Conservation (phyloP, 2,329 filamentous ascomycete species). For the Aspergillus caelatus region DNA sequence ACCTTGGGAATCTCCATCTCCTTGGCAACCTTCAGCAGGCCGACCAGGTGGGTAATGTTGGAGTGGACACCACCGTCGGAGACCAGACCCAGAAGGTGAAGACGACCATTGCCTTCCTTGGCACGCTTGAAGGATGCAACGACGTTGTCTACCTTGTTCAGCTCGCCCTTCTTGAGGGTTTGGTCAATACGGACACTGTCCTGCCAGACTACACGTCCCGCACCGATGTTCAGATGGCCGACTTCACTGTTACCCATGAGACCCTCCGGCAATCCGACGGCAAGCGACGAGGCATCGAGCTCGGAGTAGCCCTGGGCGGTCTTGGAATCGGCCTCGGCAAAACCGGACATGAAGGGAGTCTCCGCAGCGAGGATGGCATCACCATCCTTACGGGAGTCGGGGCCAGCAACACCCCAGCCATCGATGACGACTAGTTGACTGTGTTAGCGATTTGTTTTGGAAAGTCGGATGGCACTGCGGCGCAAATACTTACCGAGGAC, state of each 20-base stretch:
- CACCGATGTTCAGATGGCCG: constrained; percentile 97
- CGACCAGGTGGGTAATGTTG: constrained; percentile 91
- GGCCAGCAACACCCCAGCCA: constrained; percentile 89
- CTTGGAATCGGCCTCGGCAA: constrained; percentile 67
- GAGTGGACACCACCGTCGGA: constrained; percentile 96
- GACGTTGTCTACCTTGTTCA: constrained; percentile 76
- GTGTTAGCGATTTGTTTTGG: constrained; percentile 28
- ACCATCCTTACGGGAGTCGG: constrained; percentile 79
- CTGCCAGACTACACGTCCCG: constrained; percentile 97
- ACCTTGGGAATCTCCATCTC: constrained; percentile 83
- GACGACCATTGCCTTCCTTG: constrained; percentile 84
- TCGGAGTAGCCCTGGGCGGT: constrained; percentile 83
- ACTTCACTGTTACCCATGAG: constrained; percentile 99
- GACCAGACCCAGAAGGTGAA: constrained; percentile 89
- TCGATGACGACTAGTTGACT: constrained; percentile 85
- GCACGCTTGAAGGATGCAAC: constrained; percentile 76
- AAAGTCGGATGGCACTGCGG: constrained; percentile 17
- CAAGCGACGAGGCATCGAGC: constrained; percentile 93
- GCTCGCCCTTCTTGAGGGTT: constrained; percentile 81
- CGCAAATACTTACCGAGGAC: constrained; percentile 62
- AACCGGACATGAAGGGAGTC: constrained; percentile 92
- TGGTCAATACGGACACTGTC: constrained; percentile 96
- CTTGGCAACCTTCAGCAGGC: constrained; percentile 87
- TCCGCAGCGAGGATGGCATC: constrained; percentile 94
- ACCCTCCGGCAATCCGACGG: constrained; percentile 92